Percentiles rank a stretch among this genome's conserved stretches.
phyloP scores from a whole-genome alignment of 1,139 yeast genomes.

The Lodderomyces margitis region DNA sequence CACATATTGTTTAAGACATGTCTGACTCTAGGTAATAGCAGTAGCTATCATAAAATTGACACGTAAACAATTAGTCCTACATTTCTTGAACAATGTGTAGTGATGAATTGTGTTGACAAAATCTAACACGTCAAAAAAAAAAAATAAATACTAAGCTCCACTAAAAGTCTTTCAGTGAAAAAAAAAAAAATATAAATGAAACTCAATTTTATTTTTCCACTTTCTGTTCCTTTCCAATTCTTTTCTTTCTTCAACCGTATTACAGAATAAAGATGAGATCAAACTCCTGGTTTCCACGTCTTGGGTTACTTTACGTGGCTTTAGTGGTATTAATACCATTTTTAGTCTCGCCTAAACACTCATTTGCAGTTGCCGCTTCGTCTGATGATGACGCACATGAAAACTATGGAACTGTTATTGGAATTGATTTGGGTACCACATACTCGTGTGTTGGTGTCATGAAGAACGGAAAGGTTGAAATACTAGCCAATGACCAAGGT shows the following conservation, averaged over 20 bases:
- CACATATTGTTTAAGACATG: too few relatives aligned
- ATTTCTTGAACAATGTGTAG: too few relatives aligned
- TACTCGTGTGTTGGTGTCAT: constrained; percentile 94
- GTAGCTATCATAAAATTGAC: too few relatives aligned
- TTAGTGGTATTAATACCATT: constrained; percentile 50
- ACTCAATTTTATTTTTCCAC: neutral
- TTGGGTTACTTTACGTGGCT: constrained; percentile 18
- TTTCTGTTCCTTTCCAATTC: constrained; percentile 5
- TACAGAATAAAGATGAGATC: constrained; percentile 10
- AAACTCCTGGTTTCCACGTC: constrained; percentile 16
- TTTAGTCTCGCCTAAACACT: constrained; percentile 24
- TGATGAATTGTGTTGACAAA: too few relatives aligned
- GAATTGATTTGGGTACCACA: constrained; percentile 84
- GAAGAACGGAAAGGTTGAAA: constrained; percentile 90
- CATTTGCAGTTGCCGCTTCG: constrained; percentile 25
- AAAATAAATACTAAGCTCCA: too few relatives aligned
- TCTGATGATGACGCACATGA: constrained; percentile 44
- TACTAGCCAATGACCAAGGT: constrained; percentile 93
- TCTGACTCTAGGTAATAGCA: too few relatives aligned
- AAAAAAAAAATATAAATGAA: neutral
- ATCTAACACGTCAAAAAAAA: constrained; percentile 1
- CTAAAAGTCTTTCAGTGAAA: too few relatives aligned
- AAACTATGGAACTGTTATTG: constrained; percentile 76
- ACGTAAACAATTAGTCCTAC: neutral
- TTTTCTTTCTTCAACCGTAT: neutral